phyloP scores from a whole-genome alignment of 2,329 filamentous ascomycete species.

The Cercospora sesami region DNA sequence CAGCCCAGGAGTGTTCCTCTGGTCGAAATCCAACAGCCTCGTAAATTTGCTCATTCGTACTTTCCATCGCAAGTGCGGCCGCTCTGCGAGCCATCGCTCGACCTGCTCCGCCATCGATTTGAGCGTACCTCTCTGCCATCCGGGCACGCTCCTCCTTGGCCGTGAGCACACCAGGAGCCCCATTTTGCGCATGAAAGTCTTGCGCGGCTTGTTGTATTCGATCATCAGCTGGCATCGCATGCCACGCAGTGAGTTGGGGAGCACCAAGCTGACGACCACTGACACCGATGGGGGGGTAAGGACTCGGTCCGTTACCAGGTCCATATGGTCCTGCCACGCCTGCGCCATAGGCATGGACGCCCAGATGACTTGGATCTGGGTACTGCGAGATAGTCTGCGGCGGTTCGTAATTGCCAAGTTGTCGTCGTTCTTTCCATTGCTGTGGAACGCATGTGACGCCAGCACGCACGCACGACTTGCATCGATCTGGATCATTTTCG shows the following conservation, averaged over 20 bases:
- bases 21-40: slow-evolving; percentile 8
- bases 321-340: slow-evolving; percentile 4
- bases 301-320: slow-evolving; percentile 3
- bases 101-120: slow-evolving; percentile 12
- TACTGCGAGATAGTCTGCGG: slow-evolving; percentile 8
- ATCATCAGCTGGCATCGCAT: slow-evolving; percentile 3
- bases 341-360: slow-evolving; percentile 6
- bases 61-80: slow-evolving; percentile 5
- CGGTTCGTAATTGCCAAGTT: slow-evolving; percentile 5
- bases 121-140: not conserved
- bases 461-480: slow-evolving; percentile 10
- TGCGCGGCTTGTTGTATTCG: slow-evolving; percentile 16
- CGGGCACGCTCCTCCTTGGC: not conserved
- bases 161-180: slow-evolving; percentile 15
- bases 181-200: slow-evolving; percentile 23
- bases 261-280: slow-evolving; percentile 7
- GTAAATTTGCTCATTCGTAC: not conserved
- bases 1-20: too few species aligned
- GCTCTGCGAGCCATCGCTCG: slow-evolving; percentile 5
- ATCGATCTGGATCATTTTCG: slow-evolving; percentile 1
- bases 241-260: slow-evolving; percentile 5
- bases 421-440: slow-evolving; percentile 6
- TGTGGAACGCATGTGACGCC: not conserved
- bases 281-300: slow-evolving; percentile 1
- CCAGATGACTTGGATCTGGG: slow-evolving; percentile 12